Evolutionary conservation across 2,329 filamentous ascomycete genomes (phyloP), one percentile per base, ranked within the genome.

Genomic region (Exophiala aquamarina): DNA sequence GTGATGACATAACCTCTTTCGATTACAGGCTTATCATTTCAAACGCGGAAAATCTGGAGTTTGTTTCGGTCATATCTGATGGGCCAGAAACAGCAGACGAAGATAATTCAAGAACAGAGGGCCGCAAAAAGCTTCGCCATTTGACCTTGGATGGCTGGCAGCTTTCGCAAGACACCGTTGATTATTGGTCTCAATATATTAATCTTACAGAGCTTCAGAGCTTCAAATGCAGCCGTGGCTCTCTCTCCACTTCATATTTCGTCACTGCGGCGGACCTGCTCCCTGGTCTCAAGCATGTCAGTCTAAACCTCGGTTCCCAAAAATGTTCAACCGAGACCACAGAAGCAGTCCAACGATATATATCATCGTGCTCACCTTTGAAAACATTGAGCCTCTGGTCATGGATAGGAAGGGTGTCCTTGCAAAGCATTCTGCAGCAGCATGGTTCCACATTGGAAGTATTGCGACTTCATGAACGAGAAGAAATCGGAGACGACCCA

Each of bases 351-450:
- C 33, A 55, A 15, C 13, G 40, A 3, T 57, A 53, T 26, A 44
- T 57, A 11, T 42, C 33, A 15, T 49, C 41, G 6, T 55, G 52
- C 34, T 9, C 49, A 6, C 44, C 47, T 19, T 33, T 57, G 19
- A 17, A 13, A 21, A 50, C 32, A 9, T 23, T 57, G 29, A 57
- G 55, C 33, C 38, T 57, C n/a, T 57, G 55, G 55, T 55, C 51
- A 8, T 57, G 55, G 55, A 46, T 42, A 11, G 50, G 44, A 13
- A 47, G 32, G 18, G 37, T 54, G 5, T 37, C 37, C 10, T 28
- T 57, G 18, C 3, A n/a, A 2, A 46, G 50, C 11, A 51, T 57
- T 20, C 23, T 57, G 4, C 10, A 21, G 20, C 50, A 35, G 14
- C 55, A 57, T 39, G 55, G 55, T 9, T 19, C 41, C 10, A 50